These are phyloP conservation scores for Cercospora sp. DNA, from an alignment of 2,329 filamentous ascomycete genomes.

Conservation along the genomic window DNA sequence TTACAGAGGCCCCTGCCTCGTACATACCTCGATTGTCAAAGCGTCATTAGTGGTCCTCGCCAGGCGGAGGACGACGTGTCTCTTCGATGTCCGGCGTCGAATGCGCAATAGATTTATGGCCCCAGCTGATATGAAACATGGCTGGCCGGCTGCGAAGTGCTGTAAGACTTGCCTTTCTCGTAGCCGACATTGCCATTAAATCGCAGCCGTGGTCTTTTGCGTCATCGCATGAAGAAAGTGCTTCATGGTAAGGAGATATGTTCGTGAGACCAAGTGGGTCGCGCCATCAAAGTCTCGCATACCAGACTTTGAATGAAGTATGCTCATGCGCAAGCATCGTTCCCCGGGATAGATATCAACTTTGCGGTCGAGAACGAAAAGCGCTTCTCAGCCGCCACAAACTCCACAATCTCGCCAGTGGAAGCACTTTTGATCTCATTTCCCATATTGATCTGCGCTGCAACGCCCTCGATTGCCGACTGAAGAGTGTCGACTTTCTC, in stretches of 20 bases:
- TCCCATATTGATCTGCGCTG: constrained; percentile 1
- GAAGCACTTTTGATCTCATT: constrained; percentile 7
- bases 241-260: not conserved
- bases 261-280: not conserved
- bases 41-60: too few species aligned
- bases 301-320: not conserved
- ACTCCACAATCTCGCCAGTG: constrained; percentile 3
- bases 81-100: too few species aligned
- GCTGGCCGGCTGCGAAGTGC: too few species aligned
- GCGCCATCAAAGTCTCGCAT: not conserved
- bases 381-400: constrained; percentile 3
- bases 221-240: not conserved
- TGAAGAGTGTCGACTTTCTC: constrained; percentile 1
- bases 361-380: constrained; percentile 4
- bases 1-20: too few species aligned
- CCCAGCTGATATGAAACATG: too few species aligned
- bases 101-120: too few species aligned
- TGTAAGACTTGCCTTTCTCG: not conserved
- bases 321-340: not conserved
- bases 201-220: not conserved
- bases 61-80: too few species aligned
- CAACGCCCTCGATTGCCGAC: not conserved
- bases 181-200: not conserved
- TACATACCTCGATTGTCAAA: too few species aligned
- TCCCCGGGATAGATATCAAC: constrained; percentile 5